A percentile compares a stretch with the other conserved stretches of the same genome.
Conservation (phyloP, 2,329 filamentous ascomycete species). For the Aspergillus aculeatus region DNA sequence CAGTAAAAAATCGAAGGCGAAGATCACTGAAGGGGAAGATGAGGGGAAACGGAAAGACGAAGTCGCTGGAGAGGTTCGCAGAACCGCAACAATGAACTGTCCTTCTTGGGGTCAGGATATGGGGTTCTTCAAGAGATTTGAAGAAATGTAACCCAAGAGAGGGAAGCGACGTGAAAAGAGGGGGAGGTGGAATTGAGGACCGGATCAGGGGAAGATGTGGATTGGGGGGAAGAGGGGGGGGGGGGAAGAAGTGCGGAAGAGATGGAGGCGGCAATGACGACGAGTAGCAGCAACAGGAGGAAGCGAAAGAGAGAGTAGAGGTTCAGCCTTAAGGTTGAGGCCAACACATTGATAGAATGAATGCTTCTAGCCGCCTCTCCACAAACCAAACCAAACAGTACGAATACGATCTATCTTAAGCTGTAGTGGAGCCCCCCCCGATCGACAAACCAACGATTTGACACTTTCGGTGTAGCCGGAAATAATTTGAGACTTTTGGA, state of each 20-base stretch:
- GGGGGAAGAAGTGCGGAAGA: background rate
- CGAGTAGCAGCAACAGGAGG: background rate
- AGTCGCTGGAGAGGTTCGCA: constrained; percentile 6
- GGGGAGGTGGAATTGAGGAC: background rate
- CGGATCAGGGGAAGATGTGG: constrained; percentile 1
- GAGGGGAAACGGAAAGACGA: background rate
- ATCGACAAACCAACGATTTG: background rate
- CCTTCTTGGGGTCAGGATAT: background rate
- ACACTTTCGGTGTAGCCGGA: background rate
- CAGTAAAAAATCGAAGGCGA: background rate
- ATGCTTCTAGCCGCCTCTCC: too few relatives aligned
- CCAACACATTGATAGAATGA: background rate
- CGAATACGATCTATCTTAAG: background rate
- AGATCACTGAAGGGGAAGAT: constrained; percentile 3
- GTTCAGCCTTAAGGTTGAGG: background rate
- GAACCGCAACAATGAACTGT: constrained; percentile 10
- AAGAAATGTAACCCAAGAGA: background rate
- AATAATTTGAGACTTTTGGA: too few relatives aligned
- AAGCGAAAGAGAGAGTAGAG: too few relatives aligned
- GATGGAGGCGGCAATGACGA: background rate
- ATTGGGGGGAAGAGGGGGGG: background rate
- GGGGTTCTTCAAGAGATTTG: background rate
- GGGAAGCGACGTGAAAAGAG: background rate
- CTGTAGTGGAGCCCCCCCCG: background rate
- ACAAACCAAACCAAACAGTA: background rate